Conservation (phyloP, 2,329 filamentous ascomycete genomes). For the Xylaria digitata region DNA sequence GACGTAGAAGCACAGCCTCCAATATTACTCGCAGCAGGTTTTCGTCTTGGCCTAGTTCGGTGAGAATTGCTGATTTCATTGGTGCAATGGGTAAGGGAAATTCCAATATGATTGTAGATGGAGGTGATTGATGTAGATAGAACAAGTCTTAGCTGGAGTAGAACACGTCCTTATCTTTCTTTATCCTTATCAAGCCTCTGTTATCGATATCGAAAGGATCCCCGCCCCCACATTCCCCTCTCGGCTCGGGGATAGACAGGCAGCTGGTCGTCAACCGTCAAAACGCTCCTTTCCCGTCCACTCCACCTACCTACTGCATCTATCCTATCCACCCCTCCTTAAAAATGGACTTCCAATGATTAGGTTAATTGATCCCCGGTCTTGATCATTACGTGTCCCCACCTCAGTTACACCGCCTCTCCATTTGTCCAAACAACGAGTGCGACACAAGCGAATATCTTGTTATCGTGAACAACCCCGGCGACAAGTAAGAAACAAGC, state of each 20-base stretch:
- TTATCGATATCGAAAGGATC: no score
- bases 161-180: no score
- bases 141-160: no score
- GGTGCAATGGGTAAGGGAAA: neutral
- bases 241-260: no score
- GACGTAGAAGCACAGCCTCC: neutral
- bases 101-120: neutral
- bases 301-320: neutral
- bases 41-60: neutral
- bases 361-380: neutral
- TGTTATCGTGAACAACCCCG: neutral
- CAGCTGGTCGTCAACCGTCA: no score
- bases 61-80: slow-evolving; percentile 1
- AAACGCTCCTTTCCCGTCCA: no score
- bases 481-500: neutral
- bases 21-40: neutral
- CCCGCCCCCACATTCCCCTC: no score
- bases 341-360: neutral
- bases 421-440: neutral
- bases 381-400: neutral
- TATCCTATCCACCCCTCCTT: neutral
- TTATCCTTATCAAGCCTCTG: no score
- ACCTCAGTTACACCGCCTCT: slow-evolving; percentile 13
- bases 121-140: no score
- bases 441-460: neutral